Evolutionary conservation across 2,329 filamentous ascomycete species (phyloP), one percentile per base, ranked within the genome.

Genomic region (Chaetothyriales sp.): DNA sequence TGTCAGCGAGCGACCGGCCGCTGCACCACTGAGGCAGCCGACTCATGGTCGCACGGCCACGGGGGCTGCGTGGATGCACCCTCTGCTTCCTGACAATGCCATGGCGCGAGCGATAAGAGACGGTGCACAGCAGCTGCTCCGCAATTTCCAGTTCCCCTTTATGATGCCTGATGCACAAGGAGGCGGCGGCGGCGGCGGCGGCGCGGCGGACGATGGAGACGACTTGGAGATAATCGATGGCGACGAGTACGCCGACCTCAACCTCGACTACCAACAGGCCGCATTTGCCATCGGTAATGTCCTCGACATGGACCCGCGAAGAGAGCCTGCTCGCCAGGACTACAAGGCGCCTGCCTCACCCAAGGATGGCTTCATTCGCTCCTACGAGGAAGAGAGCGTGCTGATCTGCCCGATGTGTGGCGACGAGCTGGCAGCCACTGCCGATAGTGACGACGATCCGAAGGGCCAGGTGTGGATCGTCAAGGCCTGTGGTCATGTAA

Each of bases 401-500:
- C 75, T 90, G 2, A 74, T 95, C 1, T 98, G 92, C 64, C 86
- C 90, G 0, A 86, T 86, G 52, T 98, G 92, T 60, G 81, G 84
- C 18, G 77, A 85, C 52, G 90, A 96, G 67, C 70, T 98, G 15
- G 84, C 86, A 5, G 80, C 83, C 48, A 84, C 88, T 12, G 79
- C 79, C 0, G 60, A 74, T 50, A 72, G 74, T 25, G 79, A 79
- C 0, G 61, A 75, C 49, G 72, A 74, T 26, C 64, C 71, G 32
- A 88, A 94, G 66, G 81, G 86, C 62, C 84, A 95, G 61, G 90
- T 96, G 55, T 96, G 89, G 88, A 83, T 92, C 0, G 75, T 92
- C 36, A 95, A 89, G 67, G 76, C 76, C 48, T 98, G 92, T 65
- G 92, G 92, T 57, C 92, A 98, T 70, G 92, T 96, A 76, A 66